phyloP scores from a whole-genome alignment of 345 rosid species.

The Balakata baccata region DNA sequence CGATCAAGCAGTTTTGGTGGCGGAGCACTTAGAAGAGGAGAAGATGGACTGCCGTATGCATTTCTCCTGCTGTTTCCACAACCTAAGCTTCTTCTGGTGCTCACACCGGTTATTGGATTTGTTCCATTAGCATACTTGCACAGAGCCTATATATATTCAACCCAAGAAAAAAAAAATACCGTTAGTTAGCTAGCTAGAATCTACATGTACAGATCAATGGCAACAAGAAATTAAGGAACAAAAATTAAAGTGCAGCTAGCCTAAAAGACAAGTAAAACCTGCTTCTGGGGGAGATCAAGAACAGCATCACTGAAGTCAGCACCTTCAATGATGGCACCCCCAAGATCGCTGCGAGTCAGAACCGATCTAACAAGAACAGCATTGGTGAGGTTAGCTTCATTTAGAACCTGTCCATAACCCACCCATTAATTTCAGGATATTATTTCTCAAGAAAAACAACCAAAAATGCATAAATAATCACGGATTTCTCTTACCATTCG shows the following conservation, averaged over 20 bases:
- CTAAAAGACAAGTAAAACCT: slow-evolving; percentile 35
- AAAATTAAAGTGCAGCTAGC: too few relatives aligned
- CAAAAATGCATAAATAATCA: neutral
- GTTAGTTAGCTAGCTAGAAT: neutral
- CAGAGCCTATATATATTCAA: slow-evolving; percentile 70
- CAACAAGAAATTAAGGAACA: too few relatives aligned
- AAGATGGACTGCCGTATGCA: slow-evolving; percentile 82
- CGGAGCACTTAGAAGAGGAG: slow-evolving; percentile 81
- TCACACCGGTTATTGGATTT: slow-evolving; percentile 74
- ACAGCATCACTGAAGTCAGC: slow-evolving; percentile 98
- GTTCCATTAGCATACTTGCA: slow-evolving; percentile 93
- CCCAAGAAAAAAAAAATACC: neutral
- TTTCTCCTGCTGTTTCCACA: slow-evolving; percentile 80
- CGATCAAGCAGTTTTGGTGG: slow-evolving; percentile 77
- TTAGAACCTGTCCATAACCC: slow-evolving; percentile 53
- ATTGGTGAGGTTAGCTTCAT: slow-evolving; percentile 82
- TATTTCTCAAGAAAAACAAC: neutral
- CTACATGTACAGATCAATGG: too few relatives aligned
- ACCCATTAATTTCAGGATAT: neutral
- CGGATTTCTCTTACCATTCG: slow-evolving; percentile 59
- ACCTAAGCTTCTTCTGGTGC: slow-evolving; percentile 79
- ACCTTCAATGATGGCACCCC: slow-evolving; percentile 82
- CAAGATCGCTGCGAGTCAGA: slow-evolving; percentile 89
- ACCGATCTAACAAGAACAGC: slow-evolving; percentile 80
- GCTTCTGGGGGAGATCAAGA: slow-evolving; percentile 80